These are phyloP conservation scores for Emmonsia crescens DNA, from an alignment of 2,329 filamentous ascomycete genomes.

Conservation along the genomic window DNA sequence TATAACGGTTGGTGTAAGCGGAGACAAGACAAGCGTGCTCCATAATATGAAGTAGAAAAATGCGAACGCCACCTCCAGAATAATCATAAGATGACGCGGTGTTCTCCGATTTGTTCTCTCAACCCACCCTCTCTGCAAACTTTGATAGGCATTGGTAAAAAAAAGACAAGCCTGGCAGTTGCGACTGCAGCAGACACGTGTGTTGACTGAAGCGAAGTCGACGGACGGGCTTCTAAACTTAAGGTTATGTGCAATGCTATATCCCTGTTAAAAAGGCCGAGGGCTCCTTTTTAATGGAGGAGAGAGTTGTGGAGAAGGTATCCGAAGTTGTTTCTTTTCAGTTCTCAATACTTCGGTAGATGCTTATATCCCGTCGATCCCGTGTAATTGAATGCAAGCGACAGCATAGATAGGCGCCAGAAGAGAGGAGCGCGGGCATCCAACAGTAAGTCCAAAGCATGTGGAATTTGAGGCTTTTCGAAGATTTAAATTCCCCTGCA, in stretches of 20 bases:
- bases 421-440: background rate
- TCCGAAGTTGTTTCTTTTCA: background rate
- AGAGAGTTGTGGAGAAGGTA: background rate
- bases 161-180: background rate
- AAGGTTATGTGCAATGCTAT: too few relatives aligned
- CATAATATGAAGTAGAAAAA: background rate
- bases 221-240: too few relatives aligned
- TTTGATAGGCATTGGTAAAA: too few relatives aligned
- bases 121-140: too few relatives aligned
- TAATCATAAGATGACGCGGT: background rate
- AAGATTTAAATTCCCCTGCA: background rate
- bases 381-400: background rate
- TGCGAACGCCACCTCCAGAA: background rate
- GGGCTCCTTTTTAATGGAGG: background rate
- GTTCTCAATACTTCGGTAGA: background rate
- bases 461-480: background rate
- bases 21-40: too few relatives aligned
- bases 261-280: too few relatives aligned
- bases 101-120: too few relatives aligned
- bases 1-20: background rate
- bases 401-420: background rate
- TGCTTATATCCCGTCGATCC: background rate
- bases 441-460: background rate
- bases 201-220: background rate
- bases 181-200: background rate